Evolutionary conservation across 2,329 filamentous ascomycete species (phyloP), one percentile per base, ranked within the genome.

Genomic region (Fusarium drepaniforme): DNA sequence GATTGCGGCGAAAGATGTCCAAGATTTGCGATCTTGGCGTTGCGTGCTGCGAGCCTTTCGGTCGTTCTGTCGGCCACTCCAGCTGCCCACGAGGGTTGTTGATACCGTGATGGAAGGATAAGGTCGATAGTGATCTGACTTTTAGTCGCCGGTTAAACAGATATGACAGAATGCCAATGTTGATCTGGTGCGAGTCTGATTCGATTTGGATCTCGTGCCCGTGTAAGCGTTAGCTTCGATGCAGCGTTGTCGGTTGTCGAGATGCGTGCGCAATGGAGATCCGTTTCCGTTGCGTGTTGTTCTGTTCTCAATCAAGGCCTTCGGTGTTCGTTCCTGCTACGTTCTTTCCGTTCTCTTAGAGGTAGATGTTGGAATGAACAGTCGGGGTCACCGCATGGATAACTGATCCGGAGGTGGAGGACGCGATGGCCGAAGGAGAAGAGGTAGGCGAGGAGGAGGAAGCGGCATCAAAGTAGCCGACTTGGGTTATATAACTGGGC

Each of bases 401-500:
- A 28, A 40, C 37, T 56, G 37, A 67, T 61, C 56, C 64, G 46
- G 64, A 59, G 57, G 63, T 30, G 46, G 57, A 73, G 49, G 60
- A 62, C 65, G 73, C 64, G 69, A 61, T 72, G 67, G 76, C 70
- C 68, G 71, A 63, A 68, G 63, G 63, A 66, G 64, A 67, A 68
- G 59, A 49, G 51, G 68, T 51, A 68, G 64, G 61, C 49, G 73
- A 56, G 42, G 68, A 42, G 68, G 75, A 71, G 70, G 68, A 56
- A 69, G 62, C 66, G 61, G 75, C 76, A 78, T 78, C 64, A 75
- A 77, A 75, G 51, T 46, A 69, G 65, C 62, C 61, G 49, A 53
- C 49, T 30, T 51, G 11, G 58, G 30, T 42, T 56, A 68, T 66
- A 67, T 66, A 61, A 56, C 28, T 35, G 53, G 56, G 42, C 61